Base-by-base conservation (phyloP, 352 stramenopile species). In the Pythium sp. region DNA sequence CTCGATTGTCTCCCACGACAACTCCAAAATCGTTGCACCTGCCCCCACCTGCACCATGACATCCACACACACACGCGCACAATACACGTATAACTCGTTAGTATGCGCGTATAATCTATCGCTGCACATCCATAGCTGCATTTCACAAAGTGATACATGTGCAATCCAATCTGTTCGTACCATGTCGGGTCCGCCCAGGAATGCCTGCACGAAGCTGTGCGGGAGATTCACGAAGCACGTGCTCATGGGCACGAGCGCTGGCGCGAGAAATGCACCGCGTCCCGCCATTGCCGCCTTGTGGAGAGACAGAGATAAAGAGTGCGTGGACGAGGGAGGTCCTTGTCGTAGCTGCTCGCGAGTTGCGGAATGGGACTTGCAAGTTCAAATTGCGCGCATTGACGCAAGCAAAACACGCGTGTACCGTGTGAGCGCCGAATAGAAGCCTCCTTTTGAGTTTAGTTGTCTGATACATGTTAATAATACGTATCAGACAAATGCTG, bases 1-100 rank as follows among this genome's bases (percentile, higher is more conserved):
- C n/a, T 93, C 86, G 18, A 86, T 60, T 8, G 86, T 90, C 71
- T 92, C 84, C 86, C 86, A 93, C 49, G 84, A 91, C 32, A 93
- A 65, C 67, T 90, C 82, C 30, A 95, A 57, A 51, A 95, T 76
- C n/a, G 76, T 86, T 14, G 87, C 69, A 9, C 82, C 86, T 9
- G 63, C 69, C 14, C 64, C 78, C 32, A 69, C 41, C 81, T 88
- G 47, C 49, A 24, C 51, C 8, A 22, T 24, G 6, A 12, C 47
- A 65, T 28, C 57, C 30, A 61, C 54, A 20, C n/a, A 61, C 3
- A 43, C 51, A 34, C 5, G 32, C 14, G n/a, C n/a, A 12, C 15
- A 34, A 47, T 57, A 2, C 41, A 43, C 30, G 1, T 5, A 41
- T 18, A 12, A 54, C 14, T 58, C 51, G 36, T 65, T 34, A 61